Conservation (phyloP, 768 basidiomycete species). For the Ramaria sp. region DNA sequence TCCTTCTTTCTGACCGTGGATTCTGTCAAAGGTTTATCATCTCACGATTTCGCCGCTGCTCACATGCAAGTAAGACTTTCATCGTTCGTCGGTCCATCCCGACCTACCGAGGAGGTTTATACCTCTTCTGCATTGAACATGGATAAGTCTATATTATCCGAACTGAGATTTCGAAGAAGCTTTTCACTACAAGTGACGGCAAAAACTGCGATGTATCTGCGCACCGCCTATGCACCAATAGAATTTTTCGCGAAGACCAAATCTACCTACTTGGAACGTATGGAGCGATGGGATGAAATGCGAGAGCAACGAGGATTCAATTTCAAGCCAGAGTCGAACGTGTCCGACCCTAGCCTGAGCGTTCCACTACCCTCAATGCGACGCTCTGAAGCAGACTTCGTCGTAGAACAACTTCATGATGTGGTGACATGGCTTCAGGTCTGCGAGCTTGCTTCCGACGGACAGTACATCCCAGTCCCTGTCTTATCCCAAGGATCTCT, state of each 20-base stretch:
- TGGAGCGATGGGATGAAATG: constrained; percentile 92
- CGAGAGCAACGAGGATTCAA: constrained; percentile 52
- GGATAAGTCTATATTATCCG: constrained; percentile 56
- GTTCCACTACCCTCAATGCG: constrained; percentile 63
- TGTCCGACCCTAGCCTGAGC: constrained; percentile 27
- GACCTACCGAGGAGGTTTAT: constrained; percentile 72
- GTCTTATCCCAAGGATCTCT: constrained; percentile 64
- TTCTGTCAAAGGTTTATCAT: constrained; percentile 77
- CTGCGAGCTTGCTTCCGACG: constrained; percentile 76
- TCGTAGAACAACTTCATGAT: constrained; percentile 80
- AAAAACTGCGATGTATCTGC: constrained; percentile 62
- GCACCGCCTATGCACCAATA: constrained; percentile 70
- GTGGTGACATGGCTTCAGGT: constrained; percentile 83
- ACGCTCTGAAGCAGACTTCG: constrained; percentile 86
- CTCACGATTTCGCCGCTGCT: constrained; percentile 77
- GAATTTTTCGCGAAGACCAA: constrained; percentile 83
- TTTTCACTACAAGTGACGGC: constrained; percentile 70
- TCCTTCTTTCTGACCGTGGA: constrained; percentile 81
- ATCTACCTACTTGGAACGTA: constrained; percentile 74
- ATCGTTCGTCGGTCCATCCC: constrained; percentile 65
- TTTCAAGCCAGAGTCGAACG: background rate
- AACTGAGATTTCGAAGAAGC: constrained; percentile 73
- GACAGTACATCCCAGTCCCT: constrained; percentile 73
- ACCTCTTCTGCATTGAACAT: constrained; percentile 67
- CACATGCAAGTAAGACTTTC: constrained; percentile 87